phyloP scores from a whole-genome alignment of 345 rosid genomes.

The Populus simonii region DNA sequence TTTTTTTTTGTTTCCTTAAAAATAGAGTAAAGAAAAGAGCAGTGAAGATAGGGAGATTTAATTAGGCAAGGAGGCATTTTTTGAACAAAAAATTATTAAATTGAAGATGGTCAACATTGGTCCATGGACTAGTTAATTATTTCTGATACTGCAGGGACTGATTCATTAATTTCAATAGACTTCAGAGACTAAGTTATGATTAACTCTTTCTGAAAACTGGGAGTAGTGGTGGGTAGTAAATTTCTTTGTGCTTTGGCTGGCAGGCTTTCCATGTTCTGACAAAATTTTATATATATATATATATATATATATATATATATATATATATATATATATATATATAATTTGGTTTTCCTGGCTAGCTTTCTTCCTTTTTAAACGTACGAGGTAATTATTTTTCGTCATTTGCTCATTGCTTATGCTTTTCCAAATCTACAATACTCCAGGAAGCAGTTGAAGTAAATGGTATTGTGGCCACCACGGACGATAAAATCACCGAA shows the following conservation, averaged over 20 bases:
- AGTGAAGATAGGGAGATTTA: neutral
- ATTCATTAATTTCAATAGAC: neutral
- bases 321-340: too few relatives aligned
- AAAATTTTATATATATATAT: too few relatives aligned
- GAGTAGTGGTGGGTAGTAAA: neutral
- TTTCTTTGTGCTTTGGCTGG: too few relatives aligned
- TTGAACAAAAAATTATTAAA: neutral
- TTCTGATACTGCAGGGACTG: neutral
- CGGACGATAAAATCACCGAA: constrained; percentile 22
- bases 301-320: neutral
- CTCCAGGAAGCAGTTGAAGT: constrained; percentile 24
- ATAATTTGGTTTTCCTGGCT: neutral
- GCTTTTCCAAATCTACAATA: neutral
- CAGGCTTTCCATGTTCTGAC: too few relatives aligned
- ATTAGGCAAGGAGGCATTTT: neutral
- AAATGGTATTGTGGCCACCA: constrained; percentile 1
- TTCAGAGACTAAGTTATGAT: neutral
- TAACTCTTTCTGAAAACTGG: neutral
- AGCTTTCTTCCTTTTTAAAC: neutral
- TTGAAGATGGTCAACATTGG: neutral
- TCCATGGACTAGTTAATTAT: neutral
- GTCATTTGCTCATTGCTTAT: neutral
- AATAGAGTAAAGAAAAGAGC: neutral
- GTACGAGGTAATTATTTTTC: neutral
- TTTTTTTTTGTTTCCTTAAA: neutral